Percentiles rank a stretch among this genome's conserved stretches.
Conservation (phyloP, 768 basidiomycete species). For the Russula brevipes region DNA sequence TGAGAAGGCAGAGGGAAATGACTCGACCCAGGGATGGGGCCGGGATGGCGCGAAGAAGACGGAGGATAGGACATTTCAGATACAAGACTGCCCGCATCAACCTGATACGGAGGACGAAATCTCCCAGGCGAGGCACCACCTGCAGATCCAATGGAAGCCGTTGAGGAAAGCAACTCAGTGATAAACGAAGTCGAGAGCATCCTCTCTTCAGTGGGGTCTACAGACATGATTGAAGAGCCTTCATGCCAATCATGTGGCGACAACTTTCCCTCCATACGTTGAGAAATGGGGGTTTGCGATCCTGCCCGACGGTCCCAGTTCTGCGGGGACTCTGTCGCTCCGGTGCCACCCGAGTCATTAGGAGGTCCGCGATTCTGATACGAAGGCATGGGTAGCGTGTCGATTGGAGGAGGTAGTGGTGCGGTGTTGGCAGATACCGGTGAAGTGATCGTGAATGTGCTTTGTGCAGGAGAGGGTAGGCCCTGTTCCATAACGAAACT, state of each 20-base stretch:
- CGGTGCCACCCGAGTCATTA: neutral
- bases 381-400: neutral
- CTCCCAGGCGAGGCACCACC: constrained; percentile 1
- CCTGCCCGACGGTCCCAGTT: neutral
- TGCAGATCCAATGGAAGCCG: constrained; percentile 23
- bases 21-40: constrained; percentile 23
- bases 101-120: constrained; percentile 33
- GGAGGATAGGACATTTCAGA: constrained; percentile 53
- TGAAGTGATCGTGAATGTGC: constrained; percentile 3
- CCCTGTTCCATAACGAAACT: neutral
- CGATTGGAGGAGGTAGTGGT: neutral
- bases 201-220: constrained; percentile 52
- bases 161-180: constrained; percentile 43
- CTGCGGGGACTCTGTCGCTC: neutral
- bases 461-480: constrained; percentile 8
- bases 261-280: neutral
- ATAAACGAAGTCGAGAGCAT: constrained; percentile 59
- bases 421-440: neutral
- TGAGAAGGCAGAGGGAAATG: constrained; percentile 3
- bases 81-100: constrained; percentile 31
- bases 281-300: neutral
- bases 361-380: neutral
- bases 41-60: constrained; percentile 22
- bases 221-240: constrained; percentile 51
- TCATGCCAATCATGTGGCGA: constrained; percentile 56